phyloP scores from a whole-genome alignment of 345 rosid species.

The Populus ilicifolia region DNA sequence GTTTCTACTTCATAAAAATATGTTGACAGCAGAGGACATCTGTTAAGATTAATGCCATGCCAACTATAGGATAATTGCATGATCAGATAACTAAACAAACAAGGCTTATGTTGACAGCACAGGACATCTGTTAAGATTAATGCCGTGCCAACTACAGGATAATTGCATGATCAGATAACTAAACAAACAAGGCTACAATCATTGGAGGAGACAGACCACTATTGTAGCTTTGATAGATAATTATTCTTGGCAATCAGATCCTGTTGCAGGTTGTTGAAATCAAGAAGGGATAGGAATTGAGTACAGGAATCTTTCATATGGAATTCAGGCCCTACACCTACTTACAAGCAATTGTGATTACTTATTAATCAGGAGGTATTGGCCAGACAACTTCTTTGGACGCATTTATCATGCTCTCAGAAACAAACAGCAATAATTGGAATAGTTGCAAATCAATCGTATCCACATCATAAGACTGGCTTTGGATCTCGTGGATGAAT shows the following conservation, averaged over 20 bases:
- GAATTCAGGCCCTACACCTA: background rate
- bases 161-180: background rate
- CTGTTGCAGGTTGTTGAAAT: background rate
- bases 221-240: background rate
- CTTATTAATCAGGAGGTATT: background rate
- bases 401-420: background rate
- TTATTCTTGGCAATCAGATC: background rate
- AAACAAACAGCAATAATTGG: background rate
- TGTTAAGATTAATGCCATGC: background rate
- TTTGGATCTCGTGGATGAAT: no score
- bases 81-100: background rate
- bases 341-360: background rate
- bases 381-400: background rate
- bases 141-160: background rate
- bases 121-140: background rate
- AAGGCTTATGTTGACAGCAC: background rate
- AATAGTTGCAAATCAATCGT: background rate
- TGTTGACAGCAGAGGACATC: background rate
- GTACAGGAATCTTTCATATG: background rate
- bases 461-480: background rate
- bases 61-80: background rate
- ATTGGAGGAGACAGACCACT: background rate
- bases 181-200: background rate
- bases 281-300: background rate
- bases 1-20: background rate